Base-by-base conservation (phyloP, 352 stramenopile genomes). In the Phytophthora pinifolia region DNA sequence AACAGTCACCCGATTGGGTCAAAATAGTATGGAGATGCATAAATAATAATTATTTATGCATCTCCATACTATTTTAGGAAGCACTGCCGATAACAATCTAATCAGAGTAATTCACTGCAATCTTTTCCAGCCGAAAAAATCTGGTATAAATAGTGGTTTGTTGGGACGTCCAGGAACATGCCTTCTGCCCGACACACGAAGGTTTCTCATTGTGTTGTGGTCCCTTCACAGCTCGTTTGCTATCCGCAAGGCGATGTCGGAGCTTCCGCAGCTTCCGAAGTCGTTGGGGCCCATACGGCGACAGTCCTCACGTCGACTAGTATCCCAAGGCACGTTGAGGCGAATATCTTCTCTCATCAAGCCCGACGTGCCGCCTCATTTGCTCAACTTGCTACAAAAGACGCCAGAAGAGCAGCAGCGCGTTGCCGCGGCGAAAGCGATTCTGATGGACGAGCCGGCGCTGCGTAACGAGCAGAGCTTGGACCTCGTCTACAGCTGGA, bases 401-500 rank as follows among this genome's bases (percentile, higher is more conserved):
- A 75, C 74, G 3, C 42, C 71, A 5, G 76, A 85, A 43, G 69
- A 89, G 15, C 67, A 83, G 46, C 45, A 78, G 29, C 66, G 68
- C 0, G 44, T 89, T n/a, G 68, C 70, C 15, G 63, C 55, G 9
- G 71, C 87, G 12, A 91, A 87, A 55, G 14, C 33, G 3, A 87
- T 80, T 32, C 61, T 91, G 6, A 50, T 56, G 8, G 76, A 86
- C 36, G 70, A 87, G 20, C 72, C 79, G 0, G 67, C 64, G 8
- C 31, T 66, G 2, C 74, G 81, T 25, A 86, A 84, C 34, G 81
- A 91, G 49, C 56, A 79, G 35, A 88, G 78, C 47, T 75, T 89
- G 27, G 74, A 88, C 15, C 34, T 88, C 1, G 74, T 91, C 4
- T 91, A 88, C 66, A 65, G 74, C 35, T 91, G 81, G 81, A 91